Evolutionary conservation across 164 flowering plant species (phyloP).

Genomic region (Vitis riparia): DNA sequence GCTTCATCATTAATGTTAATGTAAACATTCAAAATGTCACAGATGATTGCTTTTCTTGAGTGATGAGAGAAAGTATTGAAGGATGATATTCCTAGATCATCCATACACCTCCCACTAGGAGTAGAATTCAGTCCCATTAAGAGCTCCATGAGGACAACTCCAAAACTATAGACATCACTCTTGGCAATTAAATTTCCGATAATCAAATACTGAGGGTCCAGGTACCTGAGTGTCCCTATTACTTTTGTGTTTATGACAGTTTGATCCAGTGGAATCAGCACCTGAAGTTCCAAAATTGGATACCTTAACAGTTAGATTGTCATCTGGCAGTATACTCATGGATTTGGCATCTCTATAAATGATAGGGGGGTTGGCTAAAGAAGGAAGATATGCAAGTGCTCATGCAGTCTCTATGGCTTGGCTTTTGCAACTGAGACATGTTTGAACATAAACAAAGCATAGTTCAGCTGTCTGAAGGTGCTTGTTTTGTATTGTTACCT

Average conservation of each 20-base stretch:
- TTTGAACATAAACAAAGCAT: no score
- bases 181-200: neutral
- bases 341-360: slow-evolving; percentile 12
- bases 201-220: slow-evolving; percentile 3
- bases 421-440: no score
- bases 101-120: neutral
- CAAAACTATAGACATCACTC: slow-evolving; percentile 9
- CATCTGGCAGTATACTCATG: slow-evolving; percentile 1
- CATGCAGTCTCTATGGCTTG: slow-evolving; percentile 1
- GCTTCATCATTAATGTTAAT: neutral
- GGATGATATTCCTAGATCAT: neutral
- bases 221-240: slow-evolving; percentile 7
- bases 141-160: slow-evolving; percentile 11
- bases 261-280: neutral
- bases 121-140: slow-evolving; percentile 4
- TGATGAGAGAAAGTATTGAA: neutral
- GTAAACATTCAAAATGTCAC: neutral
- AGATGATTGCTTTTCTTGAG: neutral
- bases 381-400: slow-evolving; percentile 5
- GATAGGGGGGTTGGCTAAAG: neutral
- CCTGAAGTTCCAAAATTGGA: slow-evolving; percentile 10
- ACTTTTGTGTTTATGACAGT: neutral
- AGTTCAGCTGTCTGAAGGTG: no score
- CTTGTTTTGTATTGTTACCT: no score
- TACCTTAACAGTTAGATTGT: slow-evolving; percentile 2